phyloP scores from a whole-genome alignment of 2,329 filamentous ascomycete species.

The Pestalotiopsis sp. region DNA sequence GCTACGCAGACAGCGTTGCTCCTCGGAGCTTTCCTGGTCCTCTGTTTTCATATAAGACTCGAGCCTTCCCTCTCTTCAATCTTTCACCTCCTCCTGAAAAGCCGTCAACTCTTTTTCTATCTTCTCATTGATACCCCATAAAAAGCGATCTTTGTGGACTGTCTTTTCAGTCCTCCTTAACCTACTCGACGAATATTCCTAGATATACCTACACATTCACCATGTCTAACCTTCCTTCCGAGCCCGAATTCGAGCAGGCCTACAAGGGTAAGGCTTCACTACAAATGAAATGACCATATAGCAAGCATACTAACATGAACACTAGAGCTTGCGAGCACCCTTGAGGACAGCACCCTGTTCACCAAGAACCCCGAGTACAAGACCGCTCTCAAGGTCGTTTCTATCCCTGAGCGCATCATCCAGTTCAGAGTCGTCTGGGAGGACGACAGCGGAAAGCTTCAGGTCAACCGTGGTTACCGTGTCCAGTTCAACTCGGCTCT shows the following conservation, averaged over 20 bases:
- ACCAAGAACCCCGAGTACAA: constrained; percentile 92
- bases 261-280: constrained; percentile 74
- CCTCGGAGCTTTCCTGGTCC: not conserved
- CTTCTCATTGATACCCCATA: not conserved
- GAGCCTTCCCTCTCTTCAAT: not conserved
- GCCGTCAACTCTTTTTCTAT: not conserved
- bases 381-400: constrained; percentile 83
- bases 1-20: not conserved
- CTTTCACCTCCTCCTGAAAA: not conserved
- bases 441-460: constrained; percentile 84
- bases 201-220: not conserved
- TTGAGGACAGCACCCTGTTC: constrained; percentile 93
- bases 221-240: constrained; percentile 83
- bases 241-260: constrained; percentile 99
- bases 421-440: constrained; percentile 99
- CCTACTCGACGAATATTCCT: not conserved
- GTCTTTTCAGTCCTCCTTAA: not conserved
- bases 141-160: not conserved
- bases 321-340: constrained; percentile 87
- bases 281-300: constrained; percentile 16
- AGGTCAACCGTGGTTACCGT: constrained; percentile 93
- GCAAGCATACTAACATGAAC: constrained; percentile 22
- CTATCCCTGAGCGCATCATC: constrained; percentile 92
- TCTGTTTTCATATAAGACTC: not conserved
- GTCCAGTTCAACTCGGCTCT: constrained; percentile 99